Evolutionary conservation across 108 stramenopile genomes (phyloP).

Genomic region (Cyclotella kingstonii): DNA sequence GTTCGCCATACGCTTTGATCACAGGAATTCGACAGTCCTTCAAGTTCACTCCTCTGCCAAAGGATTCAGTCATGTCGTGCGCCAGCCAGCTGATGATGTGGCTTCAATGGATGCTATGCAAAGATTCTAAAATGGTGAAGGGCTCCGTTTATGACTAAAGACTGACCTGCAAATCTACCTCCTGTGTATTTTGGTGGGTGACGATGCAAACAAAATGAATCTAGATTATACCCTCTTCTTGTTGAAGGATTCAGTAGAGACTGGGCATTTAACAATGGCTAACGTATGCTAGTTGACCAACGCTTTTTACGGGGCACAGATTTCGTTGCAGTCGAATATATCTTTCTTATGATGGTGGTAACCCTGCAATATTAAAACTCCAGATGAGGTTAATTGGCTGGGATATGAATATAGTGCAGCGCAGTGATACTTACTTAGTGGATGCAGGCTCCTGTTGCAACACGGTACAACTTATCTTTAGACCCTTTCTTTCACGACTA

Average conservation of each 20-base stretch:
- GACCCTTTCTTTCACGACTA: too few relatives aligned
- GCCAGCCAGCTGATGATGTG: slow-evolving; percentile 4
- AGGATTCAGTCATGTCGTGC: not conserved
- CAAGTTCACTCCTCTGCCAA: not conserved
- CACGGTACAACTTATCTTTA: too few relatives aligned
- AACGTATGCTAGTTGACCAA: not conserved
- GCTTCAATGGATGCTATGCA: not conserved
- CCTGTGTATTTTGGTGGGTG: slow-evolving; percentile 15
- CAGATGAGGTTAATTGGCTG: not conserved
- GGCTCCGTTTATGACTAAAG: not conserved
- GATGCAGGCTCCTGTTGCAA: not conserved
- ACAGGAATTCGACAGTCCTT: not conserved
- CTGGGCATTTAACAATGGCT: slow-evolving; percentile 4
- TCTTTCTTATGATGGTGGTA: slow-evolving; percentile 3
- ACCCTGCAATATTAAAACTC: not conserved
- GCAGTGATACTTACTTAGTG: not conserved
- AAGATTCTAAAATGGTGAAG: not conserved
- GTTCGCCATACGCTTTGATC: slow-evolving; percentile 1
- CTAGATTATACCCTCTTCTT: slow-evolving; percentile 6
- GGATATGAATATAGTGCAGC: not conserved
- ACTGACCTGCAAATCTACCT: not conserved
- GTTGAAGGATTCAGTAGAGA: slow-evolving; percentile 6
- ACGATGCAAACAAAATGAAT: slow-evolving; percentile 1
- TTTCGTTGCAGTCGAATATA: not conserved
- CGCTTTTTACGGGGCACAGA: slow-evolving; percentile 2